phyloP scores from a whole-genome alignment of 441 rosid genomes.

The Populus hybrid region DNA sequence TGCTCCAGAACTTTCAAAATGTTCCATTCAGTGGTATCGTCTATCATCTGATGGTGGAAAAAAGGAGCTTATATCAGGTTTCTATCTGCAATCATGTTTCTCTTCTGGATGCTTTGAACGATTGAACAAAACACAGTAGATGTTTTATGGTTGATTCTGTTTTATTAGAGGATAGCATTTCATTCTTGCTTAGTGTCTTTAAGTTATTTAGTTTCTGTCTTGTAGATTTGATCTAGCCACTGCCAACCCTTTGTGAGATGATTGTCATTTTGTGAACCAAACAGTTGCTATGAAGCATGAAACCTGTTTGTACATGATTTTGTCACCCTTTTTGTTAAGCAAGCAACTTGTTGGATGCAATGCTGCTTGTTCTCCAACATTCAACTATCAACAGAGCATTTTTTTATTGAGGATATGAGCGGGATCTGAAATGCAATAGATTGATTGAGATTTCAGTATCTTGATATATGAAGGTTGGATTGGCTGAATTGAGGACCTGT shows the following conservation, averaged over 20 bases:
- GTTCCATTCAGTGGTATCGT: constrained; percentile 86
- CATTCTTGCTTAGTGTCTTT: background rate
- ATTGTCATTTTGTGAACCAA: constrained; percentile 7
- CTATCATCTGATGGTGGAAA: constrained; percentile 71
- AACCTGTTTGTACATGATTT: background rate
- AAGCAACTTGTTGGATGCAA: background rate
- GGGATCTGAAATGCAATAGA: background rate
- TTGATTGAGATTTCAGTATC: background rate
- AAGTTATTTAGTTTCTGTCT: background rate
- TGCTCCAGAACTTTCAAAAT: constrained; percentile 70
- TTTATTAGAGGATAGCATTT: background rate
- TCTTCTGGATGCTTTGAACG: background rate
- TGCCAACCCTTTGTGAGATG: background rate
- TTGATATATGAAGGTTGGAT: background rate
- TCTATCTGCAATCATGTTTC: background rate
- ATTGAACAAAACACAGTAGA: background rate
- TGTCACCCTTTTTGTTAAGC: background rate
- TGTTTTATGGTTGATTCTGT: background rate
- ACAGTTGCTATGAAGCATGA: background rate
- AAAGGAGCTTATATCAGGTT: constrained; percentile 88
- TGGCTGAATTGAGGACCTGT: background rate
- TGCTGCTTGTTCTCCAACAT: background rate
- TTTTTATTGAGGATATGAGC: background rate
- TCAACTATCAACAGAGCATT: background rate
- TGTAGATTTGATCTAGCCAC: background rate